Evolutionary conservation across 2,329 filamentous ascomycete genomes (phyloP).

Genomic region (Orbilia oligospora): DNA sequence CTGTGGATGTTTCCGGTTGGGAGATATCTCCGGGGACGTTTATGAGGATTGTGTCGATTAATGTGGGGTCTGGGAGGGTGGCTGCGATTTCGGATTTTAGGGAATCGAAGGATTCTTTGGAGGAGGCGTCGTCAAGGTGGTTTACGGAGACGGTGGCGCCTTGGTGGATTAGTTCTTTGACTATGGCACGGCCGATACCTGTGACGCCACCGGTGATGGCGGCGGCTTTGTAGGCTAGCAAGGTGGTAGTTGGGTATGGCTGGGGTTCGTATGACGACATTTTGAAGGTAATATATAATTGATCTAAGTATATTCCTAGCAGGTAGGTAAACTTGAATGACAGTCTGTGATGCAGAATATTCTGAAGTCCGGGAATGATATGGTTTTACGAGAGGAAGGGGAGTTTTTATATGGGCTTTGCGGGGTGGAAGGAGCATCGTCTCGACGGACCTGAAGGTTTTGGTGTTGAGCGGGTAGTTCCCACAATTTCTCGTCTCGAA

Average conservation of each 20-base stretch:
- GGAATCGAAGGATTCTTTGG: constrained; percentile 71
- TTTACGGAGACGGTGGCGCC: constrained; percentile 83
- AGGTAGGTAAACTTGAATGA: too few species aligned
- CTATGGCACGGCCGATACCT: constrained; percentile 88
- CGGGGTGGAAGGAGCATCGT: constrained; percentile 28
- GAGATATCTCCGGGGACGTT: constrained; percentile 83
- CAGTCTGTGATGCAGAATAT: neutral
- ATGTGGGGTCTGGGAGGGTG: constrained; percentile 69
- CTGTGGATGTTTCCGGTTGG: constrained; percentile 78
- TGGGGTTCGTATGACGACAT: constrained; percentile 45
- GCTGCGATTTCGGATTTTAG: constrained; percentile 70
- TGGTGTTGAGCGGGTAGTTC: constrained; percentile 36
- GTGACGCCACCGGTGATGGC: constrained; percentile 90
- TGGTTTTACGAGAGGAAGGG: neutral
- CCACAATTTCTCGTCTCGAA: constrained; percentile 54
- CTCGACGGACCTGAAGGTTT: constrained; percentile 31
- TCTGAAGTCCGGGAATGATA: neutral
- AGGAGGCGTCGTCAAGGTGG: constrained; percentile 72
- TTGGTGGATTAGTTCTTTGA: constrained; percentile 81
- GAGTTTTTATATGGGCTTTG: constrained; percentile 1
- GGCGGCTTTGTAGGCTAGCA: constrained; percentile 82
- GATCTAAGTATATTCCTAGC: too few species aligned
- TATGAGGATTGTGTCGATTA: constrained; percentile 71
- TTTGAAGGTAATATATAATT: neutral
- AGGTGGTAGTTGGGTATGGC: constrained; percentile 64